Percentiles rank a stretch among this genome's conserved stretches.
Conservation (phyloP, 306 rosid genomes). For the Fragaria nilgerrensis region DNA sequence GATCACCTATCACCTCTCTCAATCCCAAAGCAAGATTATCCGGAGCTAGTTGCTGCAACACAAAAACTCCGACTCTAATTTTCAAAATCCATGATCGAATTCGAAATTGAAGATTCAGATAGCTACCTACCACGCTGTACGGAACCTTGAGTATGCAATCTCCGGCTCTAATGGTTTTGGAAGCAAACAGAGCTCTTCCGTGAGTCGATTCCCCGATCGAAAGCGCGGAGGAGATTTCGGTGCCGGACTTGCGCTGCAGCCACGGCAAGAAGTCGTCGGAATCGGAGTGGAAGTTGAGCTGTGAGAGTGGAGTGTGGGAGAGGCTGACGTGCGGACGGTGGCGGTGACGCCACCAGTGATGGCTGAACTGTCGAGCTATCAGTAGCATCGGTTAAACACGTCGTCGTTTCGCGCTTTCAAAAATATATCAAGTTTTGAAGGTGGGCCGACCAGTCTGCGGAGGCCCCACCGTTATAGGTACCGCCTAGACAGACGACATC, state of each 20-base stretch:
- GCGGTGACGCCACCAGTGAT: constrained; percentile 26
- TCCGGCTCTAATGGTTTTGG: constrained; percentile 50
- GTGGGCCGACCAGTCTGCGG: too few relatives aligned
- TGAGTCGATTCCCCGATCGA: constrained; percentile 49
- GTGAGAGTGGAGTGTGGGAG: constrained; percentile 25
- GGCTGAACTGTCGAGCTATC: constrained; percentile 23
- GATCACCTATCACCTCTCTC: constrained; percentile 33
- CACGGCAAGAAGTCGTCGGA: constrained; percentile 55
- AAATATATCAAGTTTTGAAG: too few relatives aligned
- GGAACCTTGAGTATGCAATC: constrained; percentile 74
- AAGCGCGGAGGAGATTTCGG: constrained; percentile 51
- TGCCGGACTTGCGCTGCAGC: constrained; percentile 60
- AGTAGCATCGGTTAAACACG: constrained; percentile 24
- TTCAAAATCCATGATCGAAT: background rate
- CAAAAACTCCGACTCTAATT: background rate
- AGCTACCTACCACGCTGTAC: constrained; percentile 46
- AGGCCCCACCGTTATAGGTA: too few relatives aligned
- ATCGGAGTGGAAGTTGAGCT: constrained; percentile 29
- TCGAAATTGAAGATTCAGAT: background rate
- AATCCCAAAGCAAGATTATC: constrained; percentile 54
- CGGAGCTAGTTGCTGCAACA: constrained; percentile 66
- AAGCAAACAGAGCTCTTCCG: constrained; percentile 74
- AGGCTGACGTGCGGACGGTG: constrained; percentile 10
- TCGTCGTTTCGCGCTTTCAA: background rate
- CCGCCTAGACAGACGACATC: too few relatives aligned